phyloP scores from a whole-genome alignment of 306 rosid species.

The Medicago arabica region DNA sequence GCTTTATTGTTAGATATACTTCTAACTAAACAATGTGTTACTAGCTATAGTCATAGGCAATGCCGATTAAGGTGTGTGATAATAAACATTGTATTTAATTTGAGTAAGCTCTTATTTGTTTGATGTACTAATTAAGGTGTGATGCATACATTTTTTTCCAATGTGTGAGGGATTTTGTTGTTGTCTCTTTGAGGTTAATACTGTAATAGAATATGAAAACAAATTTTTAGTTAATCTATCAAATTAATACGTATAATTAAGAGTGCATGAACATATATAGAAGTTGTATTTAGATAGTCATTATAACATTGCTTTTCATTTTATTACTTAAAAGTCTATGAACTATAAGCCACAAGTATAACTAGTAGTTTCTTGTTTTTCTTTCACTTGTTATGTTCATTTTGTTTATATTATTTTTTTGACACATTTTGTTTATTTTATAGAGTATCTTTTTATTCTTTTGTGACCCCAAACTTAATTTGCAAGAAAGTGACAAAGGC shows the following conservation, averaged over 20 bases:
- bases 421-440: too few relatives aligned
- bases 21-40: constrained; percentile 37
- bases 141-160: neutral
- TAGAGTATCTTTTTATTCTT: neutral
- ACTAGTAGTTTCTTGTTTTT: constrained; percentile 3
- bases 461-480: constrained; percentile 46
- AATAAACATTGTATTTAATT: neutral
- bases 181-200: constrained; percentile 31
- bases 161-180: constrained; percentile 6
- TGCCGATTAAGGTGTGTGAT: constrained; percentile 37
- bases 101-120: neutral
- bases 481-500: constrained; percentile 62
- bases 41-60: constrained; percentile 35
- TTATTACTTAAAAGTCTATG: neutral
- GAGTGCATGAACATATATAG: neutral
- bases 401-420: neutral
- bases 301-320: neutral
- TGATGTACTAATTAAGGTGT: too few relatives aligned
- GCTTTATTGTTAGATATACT: constrained; percentile 38
- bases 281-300: neutral
- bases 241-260: neutral
- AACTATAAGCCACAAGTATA: constrained; percentile 1
- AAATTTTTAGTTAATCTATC: neutral
- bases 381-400: neutral
- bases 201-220: constrained; percentile 24